Conservation (phyloP, 371 early-diverging fungal species). For the Caulochytrium protostelioides region DNA sequence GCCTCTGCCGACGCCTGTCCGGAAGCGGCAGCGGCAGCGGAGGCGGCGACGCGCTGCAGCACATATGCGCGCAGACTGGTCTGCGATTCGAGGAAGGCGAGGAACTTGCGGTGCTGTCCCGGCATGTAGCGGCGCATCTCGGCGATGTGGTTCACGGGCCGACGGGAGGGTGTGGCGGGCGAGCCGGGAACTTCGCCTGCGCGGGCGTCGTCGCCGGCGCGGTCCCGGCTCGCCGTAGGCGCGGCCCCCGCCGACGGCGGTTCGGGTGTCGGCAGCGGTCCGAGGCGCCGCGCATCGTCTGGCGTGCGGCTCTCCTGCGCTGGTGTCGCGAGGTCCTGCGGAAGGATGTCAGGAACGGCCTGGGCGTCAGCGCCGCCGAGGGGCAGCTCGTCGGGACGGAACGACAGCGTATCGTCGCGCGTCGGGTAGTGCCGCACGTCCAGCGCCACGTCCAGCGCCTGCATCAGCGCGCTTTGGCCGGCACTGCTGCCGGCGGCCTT, state of each 20-base stretch:
- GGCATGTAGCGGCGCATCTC: slow-evolving; percentile 90
- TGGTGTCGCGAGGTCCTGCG: slow-evolving; percentile 3
- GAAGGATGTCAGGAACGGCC: slow-evolving; percentile 8
- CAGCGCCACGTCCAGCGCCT: slow-evolving; percentile 70
- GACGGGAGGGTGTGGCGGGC: not conserved
- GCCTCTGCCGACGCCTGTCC: slow-evolving; percentile 5
- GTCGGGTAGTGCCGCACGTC: slow-evolving; percentile 76
- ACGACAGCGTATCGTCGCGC: slow-evolving; percentile 10
- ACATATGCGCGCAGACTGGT: slow-evolving; percentile 34
- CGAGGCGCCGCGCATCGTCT: no score
- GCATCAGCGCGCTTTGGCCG: slow-evolving; percentile 81
- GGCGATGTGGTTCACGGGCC: slow-evolving; percentile 27
- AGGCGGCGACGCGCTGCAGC: slow-evolving; percentile 10
- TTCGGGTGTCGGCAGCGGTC: no score
- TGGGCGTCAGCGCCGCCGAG: slow-evolving; percentile 7
- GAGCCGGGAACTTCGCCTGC: not conserved
- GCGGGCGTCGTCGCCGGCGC: not conserved
- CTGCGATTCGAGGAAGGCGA: slow-evolving; percentile 57
- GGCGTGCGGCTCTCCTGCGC: slow-evolving; percentile 11
- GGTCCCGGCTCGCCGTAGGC: no score
- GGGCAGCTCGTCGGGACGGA: not conserved
- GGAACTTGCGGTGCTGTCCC: slow-evolving; percentile 56
- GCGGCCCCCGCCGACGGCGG: no score
- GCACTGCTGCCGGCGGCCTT: slow-evolving; percentile 81
- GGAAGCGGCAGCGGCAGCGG: slow-evolving; percentile 4